phyloP scores from a whole-genome alignment of 805 yeast species.

The Kodamaea sagamina region DNA sequence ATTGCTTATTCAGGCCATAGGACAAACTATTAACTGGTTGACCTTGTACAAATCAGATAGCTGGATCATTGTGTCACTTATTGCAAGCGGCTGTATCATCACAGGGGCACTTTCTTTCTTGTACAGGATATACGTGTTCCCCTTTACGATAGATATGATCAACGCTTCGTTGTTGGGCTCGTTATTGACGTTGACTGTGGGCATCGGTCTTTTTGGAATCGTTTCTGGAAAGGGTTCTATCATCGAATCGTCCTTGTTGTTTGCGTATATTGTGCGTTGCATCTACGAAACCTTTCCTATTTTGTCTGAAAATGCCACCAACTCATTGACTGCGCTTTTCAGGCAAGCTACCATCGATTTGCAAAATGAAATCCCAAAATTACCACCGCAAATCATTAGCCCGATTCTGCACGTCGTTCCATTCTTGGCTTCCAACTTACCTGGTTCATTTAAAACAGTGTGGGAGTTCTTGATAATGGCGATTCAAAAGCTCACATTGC shows the following conservation, averaged over 20 bases:
- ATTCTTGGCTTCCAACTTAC: slow-evolving; percentile 53
- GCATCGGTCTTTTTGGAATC: slow-evolving; percentile 81
- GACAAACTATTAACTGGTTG: slow-evolving; percentile 77
- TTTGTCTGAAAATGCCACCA: slow-evolving; percentile 55
- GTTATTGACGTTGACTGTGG: slow-evolving; percentile 70
- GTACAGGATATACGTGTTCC: slow-evolving; percentile 79
- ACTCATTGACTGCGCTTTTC: slow-evolving; percentile 33
- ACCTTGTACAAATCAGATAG: slow-evolving; percentile 62
- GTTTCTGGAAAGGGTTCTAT: slow-evolving; percentile 82
- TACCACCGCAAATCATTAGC: slow-evolving; percentile 35
- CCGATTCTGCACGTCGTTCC: slow-evolving; percentile 36
- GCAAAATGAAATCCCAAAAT: slow-evolving; percentile 35
- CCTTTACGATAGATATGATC: slow-evolving; percentile 65
- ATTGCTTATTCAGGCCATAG: slow-evolving; percentile 87
- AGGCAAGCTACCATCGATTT: slow-evolving; percentile 37
- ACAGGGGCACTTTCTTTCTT: slow-evolving; percentile 78
- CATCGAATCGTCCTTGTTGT: slow-evolving; percentile 81
- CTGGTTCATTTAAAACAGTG: slow-evolving; percentile 52
- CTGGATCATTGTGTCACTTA: slow-evolving; percentile 74
- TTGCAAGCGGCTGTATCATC: slow-evolving; percentile 71
- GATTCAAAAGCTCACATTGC: slow-evolving; percentile 70
- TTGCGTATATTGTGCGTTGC: slow-evolving; percentile 90
- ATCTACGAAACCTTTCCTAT: slow-evolving; percentile 92
- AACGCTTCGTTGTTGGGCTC: slow-evolving; percentile 87
- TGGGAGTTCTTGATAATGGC: slow-evolving; percentile 56